phyloP scores from a whole-genome alignment of 1,284 basidiomycete species.

The Irpex lacteus region DNA sequence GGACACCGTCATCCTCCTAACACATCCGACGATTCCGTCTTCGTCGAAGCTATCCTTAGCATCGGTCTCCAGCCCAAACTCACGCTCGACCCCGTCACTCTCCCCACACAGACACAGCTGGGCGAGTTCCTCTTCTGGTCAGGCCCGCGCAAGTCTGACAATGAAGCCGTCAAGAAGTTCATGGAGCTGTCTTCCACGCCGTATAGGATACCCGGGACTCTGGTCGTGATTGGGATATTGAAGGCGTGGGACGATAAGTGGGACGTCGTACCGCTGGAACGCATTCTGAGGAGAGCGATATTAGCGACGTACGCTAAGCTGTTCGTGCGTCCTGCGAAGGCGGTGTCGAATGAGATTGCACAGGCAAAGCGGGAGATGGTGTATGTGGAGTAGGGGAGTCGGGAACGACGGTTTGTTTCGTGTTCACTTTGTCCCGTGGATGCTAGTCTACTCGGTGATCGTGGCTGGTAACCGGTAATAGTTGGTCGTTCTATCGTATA shows the following conservation, averaged over 20 bases:
- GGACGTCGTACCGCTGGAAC: slow-evolving; percentile 23
- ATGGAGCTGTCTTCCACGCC: background rate
- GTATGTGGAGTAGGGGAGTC: background rate
- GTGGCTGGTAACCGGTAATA: no score
- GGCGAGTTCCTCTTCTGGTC: background rate
- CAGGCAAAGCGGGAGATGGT: slow-evolving; percentile 16
- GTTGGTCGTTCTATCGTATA: no score
- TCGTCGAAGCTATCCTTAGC: background rate
- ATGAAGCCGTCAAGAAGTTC: background rate
- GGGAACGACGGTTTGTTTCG: background rate
- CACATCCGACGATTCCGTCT: background rate
- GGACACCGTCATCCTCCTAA: background rate
- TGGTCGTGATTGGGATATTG: background rate
- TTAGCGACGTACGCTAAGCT: slow-evolving; percentile 9
- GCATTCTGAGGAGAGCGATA: slow-evolving; percentile 25
- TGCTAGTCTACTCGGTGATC: no score
- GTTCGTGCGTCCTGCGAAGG: slow-evolving; percentile 7
- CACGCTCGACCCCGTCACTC: background rate
- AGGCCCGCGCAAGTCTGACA: background rate
- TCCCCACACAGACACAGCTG: background rate
- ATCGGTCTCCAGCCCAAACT: background rate
- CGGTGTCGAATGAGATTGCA: slow-evolving; percentile 9
- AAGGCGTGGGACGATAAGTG: slow-evolving; percentile 1
- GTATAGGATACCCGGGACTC: background rate
- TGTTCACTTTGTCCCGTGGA: no score